Evolutionary conservation across 331 rosid genomes (phyloP), one percentile per base, ranked within the genome.

Genomic region (Arachis monticola): DNA sequence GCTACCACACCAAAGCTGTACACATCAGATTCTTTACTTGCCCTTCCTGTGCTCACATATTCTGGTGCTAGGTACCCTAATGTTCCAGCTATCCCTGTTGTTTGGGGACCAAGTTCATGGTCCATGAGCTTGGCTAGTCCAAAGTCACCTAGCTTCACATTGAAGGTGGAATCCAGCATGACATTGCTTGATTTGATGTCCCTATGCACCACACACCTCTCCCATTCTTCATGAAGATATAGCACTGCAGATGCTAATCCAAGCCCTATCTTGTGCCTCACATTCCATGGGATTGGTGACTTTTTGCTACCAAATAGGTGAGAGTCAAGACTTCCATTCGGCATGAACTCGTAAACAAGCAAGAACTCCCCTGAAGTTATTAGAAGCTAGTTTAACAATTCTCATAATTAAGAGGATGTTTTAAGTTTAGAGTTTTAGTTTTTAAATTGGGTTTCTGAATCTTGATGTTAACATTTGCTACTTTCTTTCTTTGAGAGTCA

Each of bases 1-100:
- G 63, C 73, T 8, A 81, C 90, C 22, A 81, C 86, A 13, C 90
- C 88, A 61, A 75, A 87, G 65, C 86, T 83, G 52, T 81, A 86
- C 4, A 81, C 73, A 61, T 86, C 84, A 0, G 77, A 81, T 45
- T 81, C 87, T 65, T 81, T 86, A 10, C 83, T 83, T 0, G 85
- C 88, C 62, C 80, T 65, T 0, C 82, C 84, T 1, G 80, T 83
- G 22, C 78, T 71, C 58, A 83, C 73, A 31, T 80, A 83, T 22
- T 83, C 87, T 0, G 82, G 85, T 50, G 87, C 87, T 71, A 83
- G 14, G 70, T 86, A 83, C 2, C 82, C 87, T 0, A 78, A 63
- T 0, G 90, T 86, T 59, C 90, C 84, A 0, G 77, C 86, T 5
- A 83, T 3, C 42, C 79, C 83, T 0, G 86, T 73, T 73, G 86